Conservation (phyloP, 1,284 basidiomycete genomes). For the Dichomitus squalens region DNA sequence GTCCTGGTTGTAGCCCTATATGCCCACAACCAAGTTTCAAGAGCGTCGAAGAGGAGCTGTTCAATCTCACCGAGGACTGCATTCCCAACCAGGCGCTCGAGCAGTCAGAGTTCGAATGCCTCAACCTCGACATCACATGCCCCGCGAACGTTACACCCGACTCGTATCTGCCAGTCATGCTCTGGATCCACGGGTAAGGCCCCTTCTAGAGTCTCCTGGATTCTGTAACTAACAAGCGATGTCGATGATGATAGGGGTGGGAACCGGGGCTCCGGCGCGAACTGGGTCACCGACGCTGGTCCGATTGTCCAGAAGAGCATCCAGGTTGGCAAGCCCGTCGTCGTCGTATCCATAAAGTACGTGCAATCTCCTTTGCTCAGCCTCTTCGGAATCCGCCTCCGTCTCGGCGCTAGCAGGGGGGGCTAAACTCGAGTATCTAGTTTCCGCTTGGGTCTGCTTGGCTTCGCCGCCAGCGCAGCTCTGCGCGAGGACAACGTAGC, state of each 20-base stretch:
- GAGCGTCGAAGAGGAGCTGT: constrained; percentile 59
- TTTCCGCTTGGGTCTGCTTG: constrained; percentile 75
- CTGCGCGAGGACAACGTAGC: constrained; percentile 65
- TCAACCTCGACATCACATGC: constrained; percentile 77
- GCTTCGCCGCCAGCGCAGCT: constrained; percentile 65
- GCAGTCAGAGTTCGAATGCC: constrained; percentile 74
- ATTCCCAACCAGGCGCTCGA: constrained; percentile 56
- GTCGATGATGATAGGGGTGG: constrained; percentile 51
- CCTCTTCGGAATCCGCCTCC: constrained; percentile 8
- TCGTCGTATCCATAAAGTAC: constrained; percentile 77
- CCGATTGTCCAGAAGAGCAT: constrained; percentile 69
- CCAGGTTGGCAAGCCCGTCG: constrained; percentile 58
- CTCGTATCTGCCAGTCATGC: constrained; percentile 69
- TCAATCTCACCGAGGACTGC: constrained; percentile 57
- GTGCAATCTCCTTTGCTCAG: constrained; percentile 28
- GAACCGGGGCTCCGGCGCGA: constrained; percentile 69
- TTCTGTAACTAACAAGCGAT: constrained; percentile 3
- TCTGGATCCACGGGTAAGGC: constrained; percentile 75
- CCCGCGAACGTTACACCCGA: constrained; percentile 54
- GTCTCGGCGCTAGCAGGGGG: constrained; percentile 5
- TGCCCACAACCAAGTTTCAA: constrained; percentile 64
- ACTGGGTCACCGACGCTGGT: constrained; percentile 75
- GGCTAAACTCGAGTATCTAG: constrained; percentile 39
- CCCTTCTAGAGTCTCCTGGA: constrained; percentile 8
- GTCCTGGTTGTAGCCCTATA: constrained; percentile 56